Evolutionary conservation across 345 rosid genomes (phyloP), one percentile per base, ranked within the genome.

Genomic region (Citrus sp.): DNA sequence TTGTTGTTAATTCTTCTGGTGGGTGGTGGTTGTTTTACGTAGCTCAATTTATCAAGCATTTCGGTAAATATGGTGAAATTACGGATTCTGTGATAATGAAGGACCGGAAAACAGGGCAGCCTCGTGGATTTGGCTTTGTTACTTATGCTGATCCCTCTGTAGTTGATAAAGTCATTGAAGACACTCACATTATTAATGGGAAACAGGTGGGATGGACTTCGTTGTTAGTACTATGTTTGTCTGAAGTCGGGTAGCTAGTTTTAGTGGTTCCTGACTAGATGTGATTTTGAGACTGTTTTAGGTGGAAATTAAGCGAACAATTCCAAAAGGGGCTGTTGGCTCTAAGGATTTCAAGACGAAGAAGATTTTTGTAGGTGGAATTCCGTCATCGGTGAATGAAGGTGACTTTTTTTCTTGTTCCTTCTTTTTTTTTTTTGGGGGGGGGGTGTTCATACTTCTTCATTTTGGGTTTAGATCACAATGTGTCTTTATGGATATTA

Each of bases 351-450:
- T 92, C 84, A 94, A 89, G 86, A 96, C 99, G 2, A 96, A 87
- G 91, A 96, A 94, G 88, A 94, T 96, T 72, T 96, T 96, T 87
- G 98, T 96, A 37, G 99, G 98, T 74, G 99, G 99, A 54, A 90
- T 96, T 77, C 99, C 99, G 62, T 78, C 95, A 12, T 67, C 91
- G 5, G 93, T 94, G 28, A 87, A 90, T 54, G 99, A 94, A 86
- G 99, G 99, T 92, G 80, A 74, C 38, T 10, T 22, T 28, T 30
- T 7, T 60, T 34, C 56, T 6, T 12, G 28, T 40, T 9, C 46
- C 46, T 9, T 38, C 3, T 10, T 12, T 42, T 3, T 42, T 42
- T 42, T 46, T 12, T 42, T 9, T 42, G 8, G 9, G 38, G 38
- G 40, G 9, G 40, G 9, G 9, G 2, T 7, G 42, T 6, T 46